A percentile compares a stretch with the other conserved stretches of the same genome.
Conservation (phyloP, 2,329 filamentous ascomycete genomes). For the Aureobasidium sp. region DNA sequence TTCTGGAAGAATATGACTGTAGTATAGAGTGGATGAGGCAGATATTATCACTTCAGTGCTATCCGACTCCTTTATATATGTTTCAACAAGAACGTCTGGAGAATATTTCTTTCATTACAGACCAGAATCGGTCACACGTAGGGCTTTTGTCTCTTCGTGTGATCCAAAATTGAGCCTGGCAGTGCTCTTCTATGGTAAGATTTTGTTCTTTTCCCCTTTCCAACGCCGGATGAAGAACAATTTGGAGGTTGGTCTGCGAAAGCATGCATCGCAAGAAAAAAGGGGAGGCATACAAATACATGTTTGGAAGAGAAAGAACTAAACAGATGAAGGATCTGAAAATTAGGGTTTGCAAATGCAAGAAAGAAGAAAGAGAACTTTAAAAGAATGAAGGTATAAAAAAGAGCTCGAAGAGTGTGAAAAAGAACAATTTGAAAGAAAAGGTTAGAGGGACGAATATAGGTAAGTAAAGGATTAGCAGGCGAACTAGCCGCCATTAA, state of each 20-base stretch:
- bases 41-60: not conserved
- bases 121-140: not conserved
- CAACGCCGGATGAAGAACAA: not conserved
- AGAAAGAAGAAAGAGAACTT: not conserved
- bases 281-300: not conserved
- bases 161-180: not conserved
- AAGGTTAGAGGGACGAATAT: conserved; percentile 6
- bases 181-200: not conserved
- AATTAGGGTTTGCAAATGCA: not conserved
- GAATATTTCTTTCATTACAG: not conserved
- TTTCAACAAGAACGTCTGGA: not conserved
- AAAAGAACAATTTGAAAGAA: not conserved
- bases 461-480: not conserved
- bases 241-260: not conserved
- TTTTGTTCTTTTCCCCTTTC: not conserved
- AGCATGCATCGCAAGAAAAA: not conserved
- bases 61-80: conserved; percentile 17
- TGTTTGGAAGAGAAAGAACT: not conserved
- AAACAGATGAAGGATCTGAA: not conserved
- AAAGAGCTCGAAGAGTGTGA: not conserved
- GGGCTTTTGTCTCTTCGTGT: not conserved
- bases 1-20: not conserved
- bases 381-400: conserved; percentile 10
- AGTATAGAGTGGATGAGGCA: not conserved
- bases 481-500: conserved; percentile 5